Conservation (phyloP, 306 rosid genomes). For the Cicer arietinum region DNA sequence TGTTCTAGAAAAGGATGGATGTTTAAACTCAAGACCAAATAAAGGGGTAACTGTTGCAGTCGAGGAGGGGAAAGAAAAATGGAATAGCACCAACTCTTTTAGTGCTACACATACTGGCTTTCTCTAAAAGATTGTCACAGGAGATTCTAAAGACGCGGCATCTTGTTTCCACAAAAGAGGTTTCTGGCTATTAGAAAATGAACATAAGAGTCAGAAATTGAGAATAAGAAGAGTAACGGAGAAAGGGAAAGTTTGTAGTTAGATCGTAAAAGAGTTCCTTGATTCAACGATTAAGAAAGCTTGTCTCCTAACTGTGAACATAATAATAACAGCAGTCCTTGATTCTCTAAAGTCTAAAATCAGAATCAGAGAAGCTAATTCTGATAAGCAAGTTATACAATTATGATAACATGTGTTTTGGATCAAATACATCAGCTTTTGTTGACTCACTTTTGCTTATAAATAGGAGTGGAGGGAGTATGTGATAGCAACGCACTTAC, state of each 20-base stretch:
- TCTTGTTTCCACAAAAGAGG: slow-evolving; percentile 13
- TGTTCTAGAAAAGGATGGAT: slow-evolving; percentile 9
- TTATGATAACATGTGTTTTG: not conserved
- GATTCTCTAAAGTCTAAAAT: not conserved
- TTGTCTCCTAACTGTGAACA: not conserved
- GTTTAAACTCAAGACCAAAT: not conserved
- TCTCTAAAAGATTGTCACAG: not conserved
- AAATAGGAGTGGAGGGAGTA: too few species aligned
- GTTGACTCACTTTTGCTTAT: too few species aligned
- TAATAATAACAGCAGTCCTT: not conserved
- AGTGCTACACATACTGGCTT: not conserved
- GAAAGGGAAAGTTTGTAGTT: not conserved
- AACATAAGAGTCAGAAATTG: not conserved
- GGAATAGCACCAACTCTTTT: not conserved
- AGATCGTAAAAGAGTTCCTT: too few species aligned
- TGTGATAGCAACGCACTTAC: not conserved
- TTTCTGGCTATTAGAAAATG: slow-evolving; percentile 18
- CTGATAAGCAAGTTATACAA: not conserved
- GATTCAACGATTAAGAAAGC: too few species aligned
- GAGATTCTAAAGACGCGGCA: not conserved
- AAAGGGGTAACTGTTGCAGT: slow-evolving; percentile 22
- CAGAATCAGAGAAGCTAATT: slow-evolving; percentile 9
- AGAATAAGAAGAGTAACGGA: not conserved
- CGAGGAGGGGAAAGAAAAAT: not conserved
- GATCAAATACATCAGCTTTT: too few species aligned